These are phyloP conservation scores for Elongisporangium prolatum DNA, from an alignment of 352 stramenopile species.

Conservation along the genomic window DNA sequence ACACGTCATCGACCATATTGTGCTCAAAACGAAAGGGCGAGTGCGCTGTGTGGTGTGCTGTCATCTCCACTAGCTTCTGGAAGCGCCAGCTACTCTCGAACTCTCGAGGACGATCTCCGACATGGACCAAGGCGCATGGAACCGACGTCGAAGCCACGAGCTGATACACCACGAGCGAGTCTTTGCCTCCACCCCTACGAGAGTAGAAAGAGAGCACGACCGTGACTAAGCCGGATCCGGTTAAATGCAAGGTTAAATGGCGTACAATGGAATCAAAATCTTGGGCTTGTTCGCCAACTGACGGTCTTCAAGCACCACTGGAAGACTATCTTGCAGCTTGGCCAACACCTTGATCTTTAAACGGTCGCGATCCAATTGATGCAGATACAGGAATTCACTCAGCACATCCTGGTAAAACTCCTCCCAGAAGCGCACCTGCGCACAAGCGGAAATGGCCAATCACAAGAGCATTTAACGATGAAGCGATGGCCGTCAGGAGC, in stretches of 20 bases:
- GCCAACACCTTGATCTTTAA: constrained; percentile 21
- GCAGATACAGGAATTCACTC: constrained; percentile 31
- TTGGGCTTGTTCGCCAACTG: constrained; percentile 18
- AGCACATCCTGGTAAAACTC: constrained; percentile 38
- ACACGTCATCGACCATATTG: constrained; percentile 24
- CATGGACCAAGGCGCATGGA: constrained; percentile 25
- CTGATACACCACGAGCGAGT: constrained; percentile 32
- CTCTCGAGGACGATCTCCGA: constrained; percentile 26
- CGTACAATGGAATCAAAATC: constrained; percentile 27
- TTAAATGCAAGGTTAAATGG: background rate
- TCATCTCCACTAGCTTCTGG: constrained; percentile 25
- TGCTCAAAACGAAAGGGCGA: constrained; percentile 25
- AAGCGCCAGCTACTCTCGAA: constrained; percentile 31
- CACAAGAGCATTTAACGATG: constrained; percentile 2
- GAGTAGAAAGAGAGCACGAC: background rate
- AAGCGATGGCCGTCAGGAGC: background rate
- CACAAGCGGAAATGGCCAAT: constrained; percentile 1
- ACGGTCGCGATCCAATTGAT: constrained; percentile 26
- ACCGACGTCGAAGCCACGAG: constrained; percentile 17
- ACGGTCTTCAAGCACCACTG: constrained; percentile 13
- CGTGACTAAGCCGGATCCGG: background rate
- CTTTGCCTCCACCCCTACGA: constrained; percentile 28
- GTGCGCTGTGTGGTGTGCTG: constrained; percentile 9
- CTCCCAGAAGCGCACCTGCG: constrained; percentile 28
- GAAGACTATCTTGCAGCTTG: constrained; percentile 7